Evolutionary conservation across 805 yeast species (phyloP), one percentile per base, ranked within the genome.

Genomic region (Starmerella kuoi): DNA sequence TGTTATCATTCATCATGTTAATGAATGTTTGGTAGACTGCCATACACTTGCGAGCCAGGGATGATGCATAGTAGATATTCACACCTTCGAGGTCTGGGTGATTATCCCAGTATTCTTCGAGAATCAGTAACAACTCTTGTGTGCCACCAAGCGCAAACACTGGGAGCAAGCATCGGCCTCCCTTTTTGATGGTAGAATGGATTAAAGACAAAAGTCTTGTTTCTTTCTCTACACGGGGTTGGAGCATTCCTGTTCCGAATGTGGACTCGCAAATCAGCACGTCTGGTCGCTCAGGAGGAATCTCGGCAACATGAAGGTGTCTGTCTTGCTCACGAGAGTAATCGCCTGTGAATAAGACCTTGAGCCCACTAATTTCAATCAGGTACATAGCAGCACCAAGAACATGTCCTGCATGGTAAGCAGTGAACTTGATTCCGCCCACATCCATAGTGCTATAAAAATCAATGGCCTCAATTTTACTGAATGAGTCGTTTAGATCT

Each of bases 331-430:
- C 97, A 55, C 99, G 70, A 3, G 97, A 88, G 57, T 84, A 91
- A 61, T 91, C 99, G 43, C 99, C 99, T 0, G 99, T 91, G 59
- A 88, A 91, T 39, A 91, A 61, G 0, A 85, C 70, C 51, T 84
- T 82, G 45, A 88, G 65, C 0, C 96, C 96, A 17, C 95, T 95
- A 54, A 91, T 80, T 61, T 91, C 99, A 37, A 91, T 74, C 51
- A 91, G 77, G 61, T 79, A 91, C 97, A 91, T 91, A 11, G 97
- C 95, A 9, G 98, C 97, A 42, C 99, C 99, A 34, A 91, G 67
- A 11, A 91, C 99, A 69, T 91, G 99, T n/a, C 99, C 99, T 6
- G 99, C 99, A 64, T 88, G 99, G 61, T 80, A 91, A 1, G 98
- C 98, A 1, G 98, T 91, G 65, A 91, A 88, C 56, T 91, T 70